Conservation (phyloP, 2,329 filamentous ascomycete species). For the Xylariomycetidae sp. region DNA sequence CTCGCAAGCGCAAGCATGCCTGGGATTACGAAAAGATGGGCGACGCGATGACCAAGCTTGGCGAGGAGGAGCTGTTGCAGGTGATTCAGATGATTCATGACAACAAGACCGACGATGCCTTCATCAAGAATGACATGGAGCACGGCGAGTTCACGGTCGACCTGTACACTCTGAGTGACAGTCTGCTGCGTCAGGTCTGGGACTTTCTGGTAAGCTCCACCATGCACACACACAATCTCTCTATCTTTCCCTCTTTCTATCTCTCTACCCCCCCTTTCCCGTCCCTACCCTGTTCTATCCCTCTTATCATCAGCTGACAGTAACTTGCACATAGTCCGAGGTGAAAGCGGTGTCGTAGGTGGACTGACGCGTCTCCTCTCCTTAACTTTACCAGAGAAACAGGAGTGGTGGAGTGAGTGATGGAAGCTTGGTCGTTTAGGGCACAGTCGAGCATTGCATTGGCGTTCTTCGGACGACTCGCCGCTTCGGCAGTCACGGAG, state of each 20-base stretch:
- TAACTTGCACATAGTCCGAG: too few species aligned
- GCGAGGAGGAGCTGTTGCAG: constrained; percentile 87
- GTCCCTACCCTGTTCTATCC: background rate
- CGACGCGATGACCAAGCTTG: constrained; percentile 80
- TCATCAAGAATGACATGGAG: constrained; percentile 95
- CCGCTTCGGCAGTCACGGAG: constrained; percentile 12
- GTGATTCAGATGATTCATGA: constrained; percentile 98
- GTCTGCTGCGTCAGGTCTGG: constrained; percentile 89
- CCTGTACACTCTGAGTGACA: constrained; percentile 91
- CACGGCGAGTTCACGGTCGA: constrained; percentile 98
- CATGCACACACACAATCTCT: background rate
- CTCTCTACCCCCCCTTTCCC: background rate
- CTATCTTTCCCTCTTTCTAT: background rate
- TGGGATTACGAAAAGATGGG: constrained; percentile 94
- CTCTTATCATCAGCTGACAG: too few species aligned
- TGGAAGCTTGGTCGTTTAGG: constrained; percentile 7
- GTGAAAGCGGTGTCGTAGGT: too few species aligned
- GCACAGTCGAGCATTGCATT: constrained; percentile 24
- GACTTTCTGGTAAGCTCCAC: constrained; percentile 68
- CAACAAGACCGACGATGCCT: constrained; percentile 88
- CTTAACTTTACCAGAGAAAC: too few species aligned
- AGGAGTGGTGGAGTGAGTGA: background rate
- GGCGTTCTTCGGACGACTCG: constrained; percentile 19
- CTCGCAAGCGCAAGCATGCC: constrained; percentile 74
- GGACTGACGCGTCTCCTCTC: too few species aligned